A percentile compares a stretch with the other conserved stretches of the same genome.
These are phyloP conservation scores for Pyrenula massariospora DNA, from an alignment of 495 filamentous ascomycete genomes.

Conservation along the genomic window DNA sequence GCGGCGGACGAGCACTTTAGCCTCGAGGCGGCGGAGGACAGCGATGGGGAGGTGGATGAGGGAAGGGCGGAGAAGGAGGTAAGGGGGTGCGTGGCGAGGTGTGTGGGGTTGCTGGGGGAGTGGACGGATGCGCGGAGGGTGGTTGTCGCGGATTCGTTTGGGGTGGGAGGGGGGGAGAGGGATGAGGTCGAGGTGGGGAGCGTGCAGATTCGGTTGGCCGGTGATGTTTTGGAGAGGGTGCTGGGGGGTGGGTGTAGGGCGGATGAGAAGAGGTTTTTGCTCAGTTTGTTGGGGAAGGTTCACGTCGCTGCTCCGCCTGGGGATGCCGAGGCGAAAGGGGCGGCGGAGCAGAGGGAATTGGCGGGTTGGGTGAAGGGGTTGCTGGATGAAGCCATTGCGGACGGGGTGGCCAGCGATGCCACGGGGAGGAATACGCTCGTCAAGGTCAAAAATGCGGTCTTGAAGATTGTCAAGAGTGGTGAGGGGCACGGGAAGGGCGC, in stretches of 20 bases:
- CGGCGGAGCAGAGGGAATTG: conserved; percentile 12
- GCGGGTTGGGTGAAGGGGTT: conserved; percentile 34
- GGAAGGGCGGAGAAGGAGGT: conserved; percentile 65
- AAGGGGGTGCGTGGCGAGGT: conserved; percentile 63
- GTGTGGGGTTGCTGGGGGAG: conserved; percentile 73
- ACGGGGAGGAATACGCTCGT: conserved; percentile 63
- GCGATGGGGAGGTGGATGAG: conserved; percentile 47
- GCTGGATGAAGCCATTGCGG: conserved; percentile 56
- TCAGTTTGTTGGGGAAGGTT: conserved; percentile 70
- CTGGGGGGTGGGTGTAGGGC: conserved; percentile 35
- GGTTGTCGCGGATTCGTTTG: conserved; percentile 53
- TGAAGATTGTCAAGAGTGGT: conserved; percentile 29
- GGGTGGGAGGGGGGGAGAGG: conserved; percentile 44
- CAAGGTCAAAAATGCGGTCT: conserved; percentile 57
- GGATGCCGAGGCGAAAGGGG: conserved; percentile 9
- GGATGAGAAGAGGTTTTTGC: conserved; percentile 77
- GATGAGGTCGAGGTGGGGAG: conserved; percentile 31
- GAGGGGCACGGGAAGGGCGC: not conserved
- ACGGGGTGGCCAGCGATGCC: conserved; percentile 56
- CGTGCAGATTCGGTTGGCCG: conserved; percentile 29
- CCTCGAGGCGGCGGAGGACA: conserved; percentile 41
- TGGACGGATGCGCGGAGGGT: conserved; percentile 94
- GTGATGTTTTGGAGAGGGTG: conserved; percentile 24
- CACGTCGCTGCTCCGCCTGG: conserved; percentile 49
- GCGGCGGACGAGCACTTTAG: conserved; percentile 36